Evolutionary conservation across 1,284 basidiomycete genomes (phyloP), one percentile per base, ranked within the genome.

Genomic region (Lignosus rhinocerotis): DNA sequence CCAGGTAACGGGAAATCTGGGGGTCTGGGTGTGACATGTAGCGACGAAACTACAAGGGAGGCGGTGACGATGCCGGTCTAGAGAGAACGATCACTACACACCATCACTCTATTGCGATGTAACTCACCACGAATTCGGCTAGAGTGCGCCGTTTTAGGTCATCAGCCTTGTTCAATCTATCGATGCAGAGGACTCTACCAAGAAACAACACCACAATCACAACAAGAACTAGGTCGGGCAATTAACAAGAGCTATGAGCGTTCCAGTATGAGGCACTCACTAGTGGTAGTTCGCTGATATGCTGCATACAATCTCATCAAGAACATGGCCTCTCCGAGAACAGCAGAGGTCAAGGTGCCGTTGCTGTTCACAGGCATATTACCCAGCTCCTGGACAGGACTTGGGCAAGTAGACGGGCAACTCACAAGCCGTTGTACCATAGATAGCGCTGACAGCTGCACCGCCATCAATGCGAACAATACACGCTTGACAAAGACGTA

Each of bases 371-470:
- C 17, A 30, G 6, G 32, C 36, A 19, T 3, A n/a, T n/a, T n/a
- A n/a, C n/a, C n/a, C n/a, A n/a, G n/a, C n/a, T n/a, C n/a, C n/a
- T n/a, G n/a, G n/a, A n/a, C n/a, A n/a, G n/a, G n/a, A n/a, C n/a
- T n/a, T n/a, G n/a, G n/a, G n/a, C n/a, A n/a, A n/a, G n/a, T n/a
- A n/a, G n/a, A n/a, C n/a, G n/a, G n/a, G 19, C 12, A 16, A 38
- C 58, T 33, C 38, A 60, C 58, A 60, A 53, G 14, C 50, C 54
- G n/a, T 52, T 53, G 38, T 51, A 60, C 58, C 58, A 60, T 19
- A 44, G 19, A 49, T 51, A 60, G n/a, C 58, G 43, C 34, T 50
- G 33, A 25, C 58, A 60, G 47, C 58, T 60, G 7, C 12, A 12
- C 34, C 34, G 8, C 12, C 12, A 36, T n/a, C 11, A n/a, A 16